Base-by-base conservation (phyloP, 2,329 filamentous ascomycete species). In the Ascochyta clinopodiicola region DNA sequence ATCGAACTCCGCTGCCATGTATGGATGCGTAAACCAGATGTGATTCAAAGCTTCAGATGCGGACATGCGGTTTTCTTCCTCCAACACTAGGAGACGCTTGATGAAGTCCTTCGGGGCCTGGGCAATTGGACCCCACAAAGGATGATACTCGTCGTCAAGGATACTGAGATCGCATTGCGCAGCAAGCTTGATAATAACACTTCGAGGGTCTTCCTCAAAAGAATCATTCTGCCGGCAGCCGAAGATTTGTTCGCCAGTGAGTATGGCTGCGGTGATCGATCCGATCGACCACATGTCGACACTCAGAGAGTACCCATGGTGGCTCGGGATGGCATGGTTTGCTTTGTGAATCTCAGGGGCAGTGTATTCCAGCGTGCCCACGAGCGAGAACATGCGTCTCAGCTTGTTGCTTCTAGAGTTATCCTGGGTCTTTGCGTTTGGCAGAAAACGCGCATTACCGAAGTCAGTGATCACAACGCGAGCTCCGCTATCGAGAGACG, bases 281-380 rank as follows among this genome's bases (percentile, higher is more conserved):
- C 85, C 86, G n/a, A 88, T 64, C 0, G 85, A 84, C 85, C 85
- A 88, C 69, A 88, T 79, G 60, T 88, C 86, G 8, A 87, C 78
- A 9, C 82, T 79, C 64, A 82, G 81, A 25, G 82, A 84, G 66
- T 87, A 87, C 2, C 83, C 82, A 32, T 66, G 40, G 1, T 66
- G 57, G 1, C 35, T 31, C 8, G 65, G 63, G 24, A 66, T 70
- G 27, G 55, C 56, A 13, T 51, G 59, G 56, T 71, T 79, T 37
- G 52, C 59, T 35, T 56, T 60, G 51, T 75, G 61, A n/a, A 77
- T 75, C 61, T 76, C 79, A 53, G 86, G 86, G 42, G 86, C 85
- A 54, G 77, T 77, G 54, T 84, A 88, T 56, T 85, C 83, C 6
- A 75, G 57, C 0, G 86, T 88, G 3, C 85, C 85, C 6, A 82